Conservation (phyloP, 495 filamentous ascomycete species). For the Aspergillus sparsus region DNA sequence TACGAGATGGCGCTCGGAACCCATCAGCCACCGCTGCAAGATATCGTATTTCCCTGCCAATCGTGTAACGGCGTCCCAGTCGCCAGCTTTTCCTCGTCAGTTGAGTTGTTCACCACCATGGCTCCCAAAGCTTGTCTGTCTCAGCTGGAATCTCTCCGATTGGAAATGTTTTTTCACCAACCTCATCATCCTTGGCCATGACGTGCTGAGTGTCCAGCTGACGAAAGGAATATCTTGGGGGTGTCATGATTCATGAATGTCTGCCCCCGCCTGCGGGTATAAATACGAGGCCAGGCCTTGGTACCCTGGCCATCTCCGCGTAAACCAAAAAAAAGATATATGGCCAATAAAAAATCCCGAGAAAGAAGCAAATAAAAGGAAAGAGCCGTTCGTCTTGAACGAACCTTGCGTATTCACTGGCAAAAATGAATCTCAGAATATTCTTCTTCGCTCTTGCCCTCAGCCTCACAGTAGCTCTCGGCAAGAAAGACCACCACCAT, state of each 20-base stretch:
- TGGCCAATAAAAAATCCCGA: neutral
- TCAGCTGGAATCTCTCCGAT: neutral
- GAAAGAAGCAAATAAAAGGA: neutral
- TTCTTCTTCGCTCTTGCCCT: neutral
- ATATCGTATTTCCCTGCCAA: neutral
- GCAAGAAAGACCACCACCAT: neutral
- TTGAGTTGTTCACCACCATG: neutral
- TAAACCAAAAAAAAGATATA: neutral
- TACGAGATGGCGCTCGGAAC: constrained; percentile 1
- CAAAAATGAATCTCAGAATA: neutral
- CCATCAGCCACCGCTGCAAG: neutral
- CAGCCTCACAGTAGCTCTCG: neutral
- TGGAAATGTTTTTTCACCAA: neutral
- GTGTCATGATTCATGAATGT: neutral
- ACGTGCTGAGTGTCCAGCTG: neutral
- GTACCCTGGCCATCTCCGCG: neutral
- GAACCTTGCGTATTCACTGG: neutral
- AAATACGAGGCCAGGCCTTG: neutral
- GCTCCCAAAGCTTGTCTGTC: neutral
- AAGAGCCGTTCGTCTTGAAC: neutral
- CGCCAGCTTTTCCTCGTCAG: neutral
- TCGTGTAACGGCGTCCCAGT: neutral
- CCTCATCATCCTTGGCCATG: neutral
- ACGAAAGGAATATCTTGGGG: neutral
- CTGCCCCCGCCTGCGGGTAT: neutral